Base-by-base conservation (phyloP, 306 rosid genomes). In the Hippophae tibetana region DNA sequence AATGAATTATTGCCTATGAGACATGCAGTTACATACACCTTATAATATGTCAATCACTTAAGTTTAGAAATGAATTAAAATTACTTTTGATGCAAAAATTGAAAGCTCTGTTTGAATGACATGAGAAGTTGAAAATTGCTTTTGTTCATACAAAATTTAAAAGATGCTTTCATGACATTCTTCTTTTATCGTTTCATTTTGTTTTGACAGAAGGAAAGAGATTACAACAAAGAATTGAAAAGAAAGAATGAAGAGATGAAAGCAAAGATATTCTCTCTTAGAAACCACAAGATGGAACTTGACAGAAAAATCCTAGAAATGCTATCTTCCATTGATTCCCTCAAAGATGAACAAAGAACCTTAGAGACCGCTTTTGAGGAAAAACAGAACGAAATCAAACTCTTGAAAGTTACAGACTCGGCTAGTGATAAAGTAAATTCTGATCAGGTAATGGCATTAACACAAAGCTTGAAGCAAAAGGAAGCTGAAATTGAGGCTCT, bases 211-310 rank as follows among this genome's bases (percentile, higher is more conserved):
- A 85, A 70, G 68, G 86, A 92, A 68, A 78, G 65, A 68, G 88
- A 83, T 51, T 70, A 57, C 11, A 43, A 45, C 52, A 66, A 73
- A 62, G 93, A 80, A 74, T 60, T 84, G 85, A 86, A 65, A 47
- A 69, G 61, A 77, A 85, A 75, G 80, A 76, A 68, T 12, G 88
- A 80, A 72, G 96, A 85, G 58, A 75, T 84, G 83, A 84, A 77
- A 61, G 78, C 64, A 13, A 80, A 65, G 69, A 41, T 85, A 67
- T 82, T 71, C 62, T 7, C 76, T 6, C 70, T 85, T 13, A 72
- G 86, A 72, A 83, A 51, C 52, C 79, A 86, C 56, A 88, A 92
- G 72, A 82, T 80, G 88, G 93, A 82, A 79, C 79, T 83, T 47
- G 82, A 85, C 26, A 78, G 95, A 68, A 84, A 72, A 47, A 61